phyloP scores from a whole-genome alignment of 2,329 filamentous ascomycete genomes.

The Aspergillus hortae region DNA sequence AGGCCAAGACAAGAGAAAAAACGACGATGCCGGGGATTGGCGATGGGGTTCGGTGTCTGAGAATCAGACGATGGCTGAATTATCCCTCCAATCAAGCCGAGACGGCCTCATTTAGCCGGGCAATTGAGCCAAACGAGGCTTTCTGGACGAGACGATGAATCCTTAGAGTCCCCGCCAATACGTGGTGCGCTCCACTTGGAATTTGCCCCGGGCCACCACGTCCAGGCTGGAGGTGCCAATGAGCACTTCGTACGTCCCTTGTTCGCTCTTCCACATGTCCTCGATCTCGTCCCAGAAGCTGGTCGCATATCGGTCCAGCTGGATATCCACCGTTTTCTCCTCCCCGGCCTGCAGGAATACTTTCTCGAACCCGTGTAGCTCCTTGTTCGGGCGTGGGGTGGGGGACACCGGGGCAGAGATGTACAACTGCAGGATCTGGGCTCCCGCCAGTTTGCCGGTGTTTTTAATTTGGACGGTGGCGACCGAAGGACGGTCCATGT shows the following conservation, averaged over 20 bases:
- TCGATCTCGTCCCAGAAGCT: conserved; percentile 44
- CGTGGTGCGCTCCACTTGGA: conserved; percentile 17
- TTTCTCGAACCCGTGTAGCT: conserved; percentile 46
- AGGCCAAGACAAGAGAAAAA: background rate
- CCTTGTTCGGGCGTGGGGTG: conserved; percentile 37
- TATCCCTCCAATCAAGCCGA: background rate
- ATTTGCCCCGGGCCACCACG: conserved; percentile 17
- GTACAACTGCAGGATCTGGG: conserved; percentile 52
- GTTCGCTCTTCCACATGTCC: conserved; percentile 37
- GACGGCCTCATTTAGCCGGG: background rate
- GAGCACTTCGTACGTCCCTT: conserved; percentile 37
- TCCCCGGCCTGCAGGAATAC: conserved; percentile 37
- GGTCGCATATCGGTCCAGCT: conserved; percentile 33
- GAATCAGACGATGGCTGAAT: background rate
- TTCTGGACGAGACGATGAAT: background rate
- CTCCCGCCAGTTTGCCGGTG: conserved; percentile 48
- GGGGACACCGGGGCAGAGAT: conserved; percentile 20
- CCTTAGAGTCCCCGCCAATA: conserved; percentile 21
- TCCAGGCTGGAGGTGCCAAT: conserved; percentile 30
- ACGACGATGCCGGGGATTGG: background rate
- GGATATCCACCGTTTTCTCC: conserved; percentile 27
- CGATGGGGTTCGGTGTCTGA: too few species aligned
- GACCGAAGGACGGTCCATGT: conserved; percentile 41
- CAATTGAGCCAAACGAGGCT: background rate
- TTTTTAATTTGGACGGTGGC: conserved; percentile 48